A percentile compares a stretch with the other conserved stretches of the same genome.
These are phyloP conservation scores for Diphasiastrum complanatum DNA, from an alignment of 83 land plant genomes.

Conservation along the genomic window DNA sequence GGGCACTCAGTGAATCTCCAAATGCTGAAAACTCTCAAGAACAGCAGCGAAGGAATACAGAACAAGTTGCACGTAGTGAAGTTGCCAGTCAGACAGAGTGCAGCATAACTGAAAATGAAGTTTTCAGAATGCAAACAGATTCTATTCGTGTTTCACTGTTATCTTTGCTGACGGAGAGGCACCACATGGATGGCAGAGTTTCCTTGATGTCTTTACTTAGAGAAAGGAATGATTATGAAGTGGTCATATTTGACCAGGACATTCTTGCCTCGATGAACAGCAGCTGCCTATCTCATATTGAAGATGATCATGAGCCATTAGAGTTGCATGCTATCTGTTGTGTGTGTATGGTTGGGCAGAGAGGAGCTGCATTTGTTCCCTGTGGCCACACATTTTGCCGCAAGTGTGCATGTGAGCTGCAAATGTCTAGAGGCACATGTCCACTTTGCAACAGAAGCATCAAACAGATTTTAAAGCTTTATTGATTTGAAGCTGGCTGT, in stretches of 20 bases:
- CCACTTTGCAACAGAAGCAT: constrained; percentile 77
- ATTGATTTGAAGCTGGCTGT: too few species aligned
- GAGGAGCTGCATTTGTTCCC: constrained; percentile 82
- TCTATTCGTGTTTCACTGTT: constrained; percentile 49
- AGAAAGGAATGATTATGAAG: too few species aligned
- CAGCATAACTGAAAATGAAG: too few species aligned
- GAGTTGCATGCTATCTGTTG: constrained; percentile 47
- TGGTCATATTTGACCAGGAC: constrained; percentile 9
- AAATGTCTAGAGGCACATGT: constrained; percentile 55
- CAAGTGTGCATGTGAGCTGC: constrained; percentile 58
- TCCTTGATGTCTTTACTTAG: neutral
- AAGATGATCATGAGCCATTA: constrained; percentile 3
- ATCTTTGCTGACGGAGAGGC: constrained; percentile 46
- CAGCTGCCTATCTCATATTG: constrained; percentile 4
- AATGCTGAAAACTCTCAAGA: too few species aligned
- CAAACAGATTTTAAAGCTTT: constrained; percentile 66
- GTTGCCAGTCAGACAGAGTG: too few species aligned
- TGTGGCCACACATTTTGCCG: constrained; percentile 94
- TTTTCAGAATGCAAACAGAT: too few species aligned
- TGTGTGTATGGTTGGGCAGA: constrained; percentile 86
- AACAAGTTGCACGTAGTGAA: too few species aligned
- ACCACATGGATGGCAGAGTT: constrained; percentile 7
- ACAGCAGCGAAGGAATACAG: too few species aligned
- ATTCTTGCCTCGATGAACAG: constrained; percentile 14
- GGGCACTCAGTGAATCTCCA: too few species aligned